Evolutionary conservation across 2,329 filamentous ascomycete genomes (phyloP), one percentile per base, ranked within the genome.

Genomic region (Pyrenophora graminea): DNA sequence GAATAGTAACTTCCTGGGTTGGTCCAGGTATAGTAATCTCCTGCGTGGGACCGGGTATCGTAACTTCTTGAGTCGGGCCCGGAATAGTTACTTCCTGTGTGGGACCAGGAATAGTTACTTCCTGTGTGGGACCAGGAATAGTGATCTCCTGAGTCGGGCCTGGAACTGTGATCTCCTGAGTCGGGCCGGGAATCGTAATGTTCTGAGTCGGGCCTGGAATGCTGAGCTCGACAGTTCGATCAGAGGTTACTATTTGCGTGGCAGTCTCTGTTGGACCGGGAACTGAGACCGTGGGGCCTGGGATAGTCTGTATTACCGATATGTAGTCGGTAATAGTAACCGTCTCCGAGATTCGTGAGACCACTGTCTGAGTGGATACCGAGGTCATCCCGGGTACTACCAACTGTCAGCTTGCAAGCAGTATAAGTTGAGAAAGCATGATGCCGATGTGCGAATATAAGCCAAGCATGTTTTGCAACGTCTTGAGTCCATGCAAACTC

Each of bases 211-310:
- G 44, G 1, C 49, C 49, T 9, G 49, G 39, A 7, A 48, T 7
- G 2, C 17, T 42, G 4, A 45, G 23, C 17, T 23, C 46, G 18
- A 50, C 34, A n/a, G 48, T 57, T 13, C 42, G 37, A n/a, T 56
- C 50, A 15, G 46, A 46, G 10, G 33, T 49, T 31, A 42, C 15
- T 3, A 36, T 53, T 15, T 46, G 36, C 3, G 44, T 19, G 5
- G 38, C 18, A 15, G 56, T 57, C 37, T 55, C 33, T 9, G 51
- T 58, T 13, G 61, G 61, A 10, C 63, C 62, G 12, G 58, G 58
- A 18, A 64, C 37, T 3, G 53, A 52, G 2, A 52, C 17, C 1
- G 32, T 45, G n/a, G 45, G 49, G 4, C 49, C 48, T 10, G 49
- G 45, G 2, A 53, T 17, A 2, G 53, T 53, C 8, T 44, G 31